These are phyloP conservation scores for Aspergillus wentii DNA, from an alignment of 495 filamentous ascomycete genomes.

Conservation along the genomic window DNA sequence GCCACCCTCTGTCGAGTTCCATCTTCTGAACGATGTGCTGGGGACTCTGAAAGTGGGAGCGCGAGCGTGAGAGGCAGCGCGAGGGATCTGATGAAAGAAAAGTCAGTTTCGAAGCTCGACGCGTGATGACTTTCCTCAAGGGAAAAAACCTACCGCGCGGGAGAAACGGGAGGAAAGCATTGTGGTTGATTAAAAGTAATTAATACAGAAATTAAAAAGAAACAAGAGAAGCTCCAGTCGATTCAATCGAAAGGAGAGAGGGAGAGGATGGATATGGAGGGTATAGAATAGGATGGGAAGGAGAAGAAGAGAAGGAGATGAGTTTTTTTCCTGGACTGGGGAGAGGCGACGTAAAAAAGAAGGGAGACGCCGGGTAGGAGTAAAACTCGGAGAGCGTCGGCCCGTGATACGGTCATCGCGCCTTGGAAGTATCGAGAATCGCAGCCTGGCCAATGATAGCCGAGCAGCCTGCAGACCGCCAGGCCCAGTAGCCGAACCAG, in stretches of 20 bases:
- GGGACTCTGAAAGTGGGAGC: constrained; percentile 51
- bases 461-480: not conserved
- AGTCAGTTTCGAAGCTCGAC: constrained; percentile 20
- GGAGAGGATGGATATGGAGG: constrained; percentile 22
- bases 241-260: constrained; percentile 36
- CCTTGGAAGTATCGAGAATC: constrained; percentile 32
- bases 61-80: constrained; percentile 42
- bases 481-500: not conserved
- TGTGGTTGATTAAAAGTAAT: constrained; percentile 33
- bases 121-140: constrained; percentile 9
- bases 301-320: constrained; percentile 22
- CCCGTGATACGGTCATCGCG: constrained; percentile 34
- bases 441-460: constrained; percentile 13
- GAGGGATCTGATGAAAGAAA: constrained; percentile 31
- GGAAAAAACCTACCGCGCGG: constrained; percentile 62
- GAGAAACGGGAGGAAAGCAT: constrained; percentile 54
- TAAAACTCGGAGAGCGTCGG: constrained; percentile 45
- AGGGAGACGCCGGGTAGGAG: constrained; percentile 34
- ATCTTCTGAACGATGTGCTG: constrained; percentile 59
- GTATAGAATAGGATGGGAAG: constrained; percentile 21
- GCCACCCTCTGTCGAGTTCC: constrained; percentile 76
- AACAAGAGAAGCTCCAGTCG: constrained; percentile 26
- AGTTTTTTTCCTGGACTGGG: constrained; percentile 13
- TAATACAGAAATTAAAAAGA: constrained; percentile 34
- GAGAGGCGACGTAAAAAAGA: constrained; percentile 16